Conservation (phyloP, 129 eudicot genomes). For the Kitagawia praeruptora region DNA sequence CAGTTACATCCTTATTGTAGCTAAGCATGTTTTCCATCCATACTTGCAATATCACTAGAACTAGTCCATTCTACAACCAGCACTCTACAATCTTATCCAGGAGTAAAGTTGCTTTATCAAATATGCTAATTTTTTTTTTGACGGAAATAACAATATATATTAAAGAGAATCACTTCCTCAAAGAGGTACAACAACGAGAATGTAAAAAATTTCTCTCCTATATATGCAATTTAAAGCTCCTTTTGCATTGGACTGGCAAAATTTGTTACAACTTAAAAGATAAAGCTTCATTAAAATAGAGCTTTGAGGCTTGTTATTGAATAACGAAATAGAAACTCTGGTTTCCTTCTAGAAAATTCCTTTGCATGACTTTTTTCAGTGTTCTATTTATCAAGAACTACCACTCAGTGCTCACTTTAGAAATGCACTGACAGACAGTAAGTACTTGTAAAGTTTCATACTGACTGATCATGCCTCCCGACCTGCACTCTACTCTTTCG, state of each 20-base stretch:
- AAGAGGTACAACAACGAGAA: no score
- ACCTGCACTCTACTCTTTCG: conserved; percentile 9
- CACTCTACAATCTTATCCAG: not conserved
- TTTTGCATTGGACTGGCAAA: not conserved
- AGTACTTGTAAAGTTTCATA: not conserved
- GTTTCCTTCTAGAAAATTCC: not conserved
- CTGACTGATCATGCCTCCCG: not conserved
- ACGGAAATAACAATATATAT: no score
- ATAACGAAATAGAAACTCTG: not conserved
- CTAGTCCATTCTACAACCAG: not conserved
- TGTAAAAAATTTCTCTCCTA: no score
- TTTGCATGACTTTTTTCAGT: not conserved
- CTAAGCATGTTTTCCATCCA: not conserved
- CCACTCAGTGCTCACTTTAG: no score
- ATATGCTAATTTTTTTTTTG: not conserved
- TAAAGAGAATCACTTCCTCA: no score
- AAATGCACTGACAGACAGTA: not conserved
- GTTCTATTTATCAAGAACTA: not conserved
- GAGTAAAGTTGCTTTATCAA: not conserved
- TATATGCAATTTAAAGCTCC: no score
- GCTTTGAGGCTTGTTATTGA: not conserved
- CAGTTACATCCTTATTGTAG: no score
- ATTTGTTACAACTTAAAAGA: no score
- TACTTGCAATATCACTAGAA: not conserved
- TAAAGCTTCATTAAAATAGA: no score